phyloP scores from a whole-genome alignment of 1,284 basidiomycete genomes.

The Apiotrichum mycotoxinovorans region DNA sequence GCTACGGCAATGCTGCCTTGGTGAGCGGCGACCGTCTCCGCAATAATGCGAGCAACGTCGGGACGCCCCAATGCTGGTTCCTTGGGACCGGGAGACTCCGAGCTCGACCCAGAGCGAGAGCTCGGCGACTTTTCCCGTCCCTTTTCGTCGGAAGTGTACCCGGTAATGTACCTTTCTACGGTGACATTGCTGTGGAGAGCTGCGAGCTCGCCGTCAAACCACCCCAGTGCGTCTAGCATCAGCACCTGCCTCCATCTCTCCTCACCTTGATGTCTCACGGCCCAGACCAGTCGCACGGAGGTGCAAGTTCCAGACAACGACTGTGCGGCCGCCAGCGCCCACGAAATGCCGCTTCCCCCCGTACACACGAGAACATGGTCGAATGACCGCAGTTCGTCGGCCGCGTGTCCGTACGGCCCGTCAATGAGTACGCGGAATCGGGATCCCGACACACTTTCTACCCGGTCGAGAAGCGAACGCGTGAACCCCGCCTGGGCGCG shows the following conservation, averaged over 20 bases:
- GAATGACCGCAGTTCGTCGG: background rate
- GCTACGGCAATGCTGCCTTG: background rate
- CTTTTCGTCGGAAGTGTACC: no score
- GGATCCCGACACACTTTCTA: background rate
- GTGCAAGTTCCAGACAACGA: background rate
- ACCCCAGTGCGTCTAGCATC: background rate
- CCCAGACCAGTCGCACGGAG: background rate
- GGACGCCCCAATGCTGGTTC: no score
- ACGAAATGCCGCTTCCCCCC: slow-evolving; percentile 9
- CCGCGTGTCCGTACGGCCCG: slow-evolving; percentile 10
- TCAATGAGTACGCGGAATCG: slow-evolving; percentile 2
- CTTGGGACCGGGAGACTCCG: no score
- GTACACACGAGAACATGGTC: slow-evolving; percentile 2
- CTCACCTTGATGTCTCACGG: background rate
- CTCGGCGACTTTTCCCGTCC: no score
- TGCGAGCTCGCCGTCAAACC: background rate
- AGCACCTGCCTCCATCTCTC: no score
- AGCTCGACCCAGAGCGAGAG: no score
- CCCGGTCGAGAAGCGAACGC: background rate
- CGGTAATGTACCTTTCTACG: background rate
- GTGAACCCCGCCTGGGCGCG: slow-evolving; percentile 8
- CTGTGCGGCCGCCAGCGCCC: background rate
- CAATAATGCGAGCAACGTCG: background rate
- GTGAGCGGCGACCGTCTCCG: background rate
- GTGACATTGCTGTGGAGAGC: background rate